These are phyloP conservation scores for Corymbia calophylla DNA, from an alignment of 441 rosid genomes.

Conservation along the genomic window DNA sequence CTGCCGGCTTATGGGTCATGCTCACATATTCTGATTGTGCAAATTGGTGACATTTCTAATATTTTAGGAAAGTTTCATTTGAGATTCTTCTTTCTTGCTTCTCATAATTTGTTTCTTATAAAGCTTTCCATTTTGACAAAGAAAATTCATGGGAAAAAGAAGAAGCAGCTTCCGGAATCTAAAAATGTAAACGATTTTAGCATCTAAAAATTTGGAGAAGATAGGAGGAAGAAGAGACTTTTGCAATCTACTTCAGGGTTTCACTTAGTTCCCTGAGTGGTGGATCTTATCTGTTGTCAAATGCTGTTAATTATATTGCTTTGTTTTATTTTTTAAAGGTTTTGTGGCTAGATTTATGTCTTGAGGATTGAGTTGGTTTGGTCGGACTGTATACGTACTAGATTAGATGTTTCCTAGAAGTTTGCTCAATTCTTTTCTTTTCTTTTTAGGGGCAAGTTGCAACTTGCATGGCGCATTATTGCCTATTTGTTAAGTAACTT, in stretches of 20 bases:
- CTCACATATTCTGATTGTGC: not conserved
- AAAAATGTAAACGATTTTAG: not conserved
- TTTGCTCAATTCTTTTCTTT: not conserved
- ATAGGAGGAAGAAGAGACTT: not conserved
- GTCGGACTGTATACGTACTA: not conserved
- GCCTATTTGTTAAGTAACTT: not conserved
- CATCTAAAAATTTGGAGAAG: not conserved
- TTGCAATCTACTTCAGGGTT: not conserved
- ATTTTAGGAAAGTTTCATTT: not conserved
- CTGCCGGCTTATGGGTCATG: not conserved
- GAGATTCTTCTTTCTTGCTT: not conserved
- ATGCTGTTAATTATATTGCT: not conserved
- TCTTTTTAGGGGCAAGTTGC: not conserved
- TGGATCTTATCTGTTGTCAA: not conserved
- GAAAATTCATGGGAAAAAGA: not conserved
- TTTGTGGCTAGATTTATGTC: not conserved
- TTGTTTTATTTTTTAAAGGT: not conserved
- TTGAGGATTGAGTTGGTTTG: not conserved
- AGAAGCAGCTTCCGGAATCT: not conserved
- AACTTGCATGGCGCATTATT: not conserved
- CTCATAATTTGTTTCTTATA: not conserved
- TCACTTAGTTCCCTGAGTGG: not conserved
- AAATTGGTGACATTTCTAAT: accelerated
- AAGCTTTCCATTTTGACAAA: not conserved
- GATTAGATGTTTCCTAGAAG: not conserved